phyloP scores from a whole-genome alignment of 176 grass and related monocot genomes.

The Secale cereale region DNA sequence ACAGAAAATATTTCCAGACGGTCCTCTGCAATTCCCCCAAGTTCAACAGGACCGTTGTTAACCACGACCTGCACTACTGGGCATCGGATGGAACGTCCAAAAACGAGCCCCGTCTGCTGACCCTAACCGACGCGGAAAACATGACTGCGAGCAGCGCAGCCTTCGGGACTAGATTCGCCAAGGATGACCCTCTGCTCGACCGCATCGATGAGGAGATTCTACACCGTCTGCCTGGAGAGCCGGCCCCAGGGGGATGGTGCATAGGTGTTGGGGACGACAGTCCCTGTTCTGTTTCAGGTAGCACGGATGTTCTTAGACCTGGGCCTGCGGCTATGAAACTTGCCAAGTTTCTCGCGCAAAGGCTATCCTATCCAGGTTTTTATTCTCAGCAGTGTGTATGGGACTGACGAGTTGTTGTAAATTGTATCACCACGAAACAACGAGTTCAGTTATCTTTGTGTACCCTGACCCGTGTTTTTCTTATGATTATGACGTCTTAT shows the following conservation, averaged over 20 bases:
- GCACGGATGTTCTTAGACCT: conserved; percentile 75
- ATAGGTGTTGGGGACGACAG: conserved; percentile 55
- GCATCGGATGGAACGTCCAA: conserved; percentile 25
- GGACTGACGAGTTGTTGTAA: conserved; percentile 40
- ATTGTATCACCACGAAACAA: conserved; percentile 5
- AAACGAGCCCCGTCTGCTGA: conserved; percentile 52
- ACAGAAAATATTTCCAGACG: conserved; percentile 89
- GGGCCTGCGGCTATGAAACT: conserved; percentile 58
- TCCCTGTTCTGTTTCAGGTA: conserved; percentile 67
- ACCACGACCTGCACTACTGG: conserved; percentile 70
- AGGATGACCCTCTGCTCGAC: conserved; percentile 60
- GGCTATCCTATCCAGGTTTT: conserved; percentile 47
- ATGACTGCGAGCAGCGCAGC: conserved; percentile 52
- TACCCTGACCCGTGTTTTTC: not conserved
- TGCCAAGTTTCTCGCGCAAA: conserved; percentile 51
- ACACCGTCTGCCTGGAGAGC: conserved; percentile 24
- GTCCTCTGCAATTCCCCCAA: conserved; percentile 80
- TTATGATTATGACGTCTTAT: not conserved
- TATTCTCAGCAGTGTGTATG: conserved; percentile 77
- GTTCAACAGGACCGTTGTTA: conserved; percentile 80
- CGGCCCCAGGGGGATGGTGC: conserved; percentile 83
- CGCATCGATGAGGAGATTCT: conserved; percentile 69
- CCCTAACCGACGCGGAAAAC: conserved; percentile 51
- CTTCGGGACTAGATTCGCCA: conserved; percentile 59
- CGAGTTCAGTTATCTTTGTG: not conserved